Conservation (phyloP, 139 green algal species). For the Chlorella ohadii region DNA sequence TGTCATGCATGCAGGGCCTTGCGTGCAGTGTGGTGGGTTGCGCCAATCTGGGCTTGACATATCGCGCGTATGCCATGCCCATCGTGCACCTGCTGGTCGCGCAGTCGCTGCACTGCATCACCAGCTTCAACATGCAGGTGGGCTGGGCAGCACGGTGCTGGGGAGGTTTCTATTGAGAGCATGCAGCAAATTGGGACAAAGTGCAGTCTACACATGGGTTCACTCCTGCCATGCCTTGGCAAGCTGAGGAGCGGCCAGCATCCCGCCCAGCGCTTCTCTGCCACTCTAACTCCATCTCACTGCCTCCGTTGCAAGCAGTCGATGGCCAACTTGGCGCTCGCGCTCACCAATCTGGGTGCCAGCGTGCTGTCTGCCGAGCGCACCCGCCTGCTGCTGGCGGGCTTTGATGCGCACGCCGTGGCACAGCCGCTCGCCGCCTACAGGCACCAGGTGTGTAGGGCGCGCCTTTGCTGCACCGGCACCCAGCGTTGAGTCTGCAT, state of each 20-base stretch:
- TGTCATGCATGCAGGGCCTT: slow-evolving; percentile 36
- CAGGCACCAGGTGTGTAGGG: not conserved
- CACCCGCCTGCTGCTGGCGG: not conserved
- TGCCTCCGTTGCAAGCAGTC: not conserved
- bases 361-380: not conserved
- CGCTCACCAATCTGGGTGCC: not conserved
- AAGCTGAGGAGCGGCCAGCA: too few species aligned
- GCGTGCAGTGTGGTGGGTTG: not conserved
- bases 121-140: slow-evolving; percentile 17
- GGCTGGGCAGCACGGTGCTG: too few species aligned
- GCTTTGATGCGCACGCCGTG: slow-evolving; percentile 2
- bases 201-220: too few species aligned
- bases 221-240: too few species aligned
- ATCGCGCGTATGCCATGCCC: not conserved
- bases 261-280: too few species aligned
- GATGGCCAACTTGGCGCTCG: slow-evolving; percentile 16
- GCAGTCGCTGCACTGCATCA: not conserved
- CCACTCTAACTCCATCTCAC: not conserved
- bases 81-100: slow-evolving; percentile 4
- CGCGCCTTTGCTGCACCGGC: too few species aligned
- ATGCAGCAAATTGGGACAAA: too few species aligned
- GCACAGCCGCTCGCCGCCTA: not conserved
- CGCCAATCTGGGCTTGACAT: slow-evolving; percentile 3
- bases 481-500: too few species aligned
- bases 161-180: too few species aligned